These are phyloP conservation scores for Eruca vesicaria DNA, from an alignment of 441 rosid genomes.

Conservation along the genomic window DNA sequence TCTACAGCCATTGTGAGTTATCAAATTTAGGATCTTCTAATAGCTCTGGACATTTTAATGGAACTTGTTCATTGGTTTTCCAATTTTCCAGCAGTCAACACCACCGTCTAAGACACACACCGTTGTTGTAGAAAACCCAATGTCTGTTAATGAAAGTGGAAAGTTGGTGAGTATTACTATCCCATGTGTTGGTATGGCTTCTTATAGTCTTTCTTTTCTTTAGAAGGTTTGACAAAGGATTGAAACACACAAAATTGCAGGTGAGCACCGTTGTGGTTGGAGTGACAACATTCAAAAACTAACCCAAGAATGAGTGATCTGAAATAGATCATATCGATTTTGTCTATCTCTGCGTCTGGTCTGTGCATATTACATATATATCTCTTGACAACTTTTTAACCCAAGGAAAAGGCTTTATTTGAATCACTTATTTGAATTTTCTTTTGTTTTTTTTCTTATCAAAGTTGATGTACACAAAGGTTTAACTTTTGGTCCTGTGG, in stretches of 20 bases:
- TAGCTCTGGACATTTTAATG: background rate
- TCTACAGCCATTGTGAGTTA: conserved; percentile 73
- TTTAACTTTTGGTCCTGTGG: background rate
- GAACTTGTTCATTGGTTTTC: background rate
- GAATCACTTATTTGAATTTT: conserved; percentile 9
- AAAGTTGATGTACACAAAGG: conserved; percentile 8
- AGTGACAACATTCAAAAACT: conserved; percentile 79
- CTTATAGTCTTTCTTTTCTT: no score
- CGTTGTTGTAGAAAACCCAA: conserved; percentile 96
- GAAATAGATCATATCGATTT: conserved; percentile 11
- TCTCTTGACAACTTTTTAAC: conserved; percentile 17
- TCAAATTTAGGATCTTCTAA: background rate
- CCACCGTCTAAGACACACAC: conserved; percentile 74
- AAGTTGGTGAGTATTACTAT: conserved; percentile 61
- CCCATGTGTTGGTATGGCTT: no score
- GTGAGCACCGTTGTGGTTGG: conserved; percentile 97
- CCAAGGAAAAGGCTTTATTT: conserved; percentile 6
- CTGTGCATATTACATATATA: conserved; percentile 45
- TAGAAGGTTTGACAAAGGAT: background rate
- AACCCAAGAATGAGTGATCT: conserved; percentile 22
- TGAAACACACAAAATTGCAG: conserved; percentile 43
- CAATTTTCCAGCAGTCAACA: conserved; percentile 26
- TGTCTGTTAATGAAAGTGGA: conserved; percentile 96
- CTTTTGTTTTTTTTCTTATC: background rate
- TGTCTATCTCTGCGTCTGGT: conserved; percentile 34